These are phyloP conservation scores for Rhodotorula sp. DNA, from an alignment of 1,284 basidiomycete genomes.

Conservation along the genomic window DNA sequence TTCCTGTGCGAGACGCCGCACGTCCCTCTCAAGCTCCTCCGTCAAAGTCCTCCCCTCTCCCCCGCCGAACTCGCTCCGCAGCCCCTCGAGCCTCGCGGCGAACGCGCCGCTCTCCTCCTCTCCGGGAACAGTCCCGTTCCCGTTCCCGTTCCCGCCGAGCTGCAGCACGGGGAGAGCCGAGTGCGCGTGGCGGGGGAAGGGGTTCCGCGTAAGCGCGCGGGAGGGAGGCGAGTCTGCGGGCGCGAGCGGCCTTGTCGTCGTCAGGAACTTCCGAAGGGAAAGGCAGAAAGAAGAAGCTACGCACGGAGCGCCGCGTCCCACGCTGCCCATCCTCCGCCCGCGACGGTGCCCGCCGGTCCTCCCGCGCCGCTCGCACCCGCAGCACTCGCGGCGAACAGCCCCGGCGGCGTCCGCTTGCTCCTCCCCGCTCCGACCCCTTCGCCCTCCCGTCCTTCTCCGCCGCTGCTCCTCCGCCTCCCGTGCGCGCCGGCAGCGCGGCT, in stretches of 20 bases:
- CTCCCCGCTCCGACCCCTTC: not conserved
- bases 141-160: not conserved
- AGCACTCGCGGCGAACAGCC: too few species aligned
- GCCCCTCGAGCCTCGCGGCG: too few species aligned
- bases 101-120: too few species aligned
- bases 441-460: not conserved
- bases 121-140: not conserved
- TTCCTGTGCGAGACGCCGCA: too few species aligned
- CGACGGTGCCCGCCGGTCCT: not conserved
- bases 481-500: not conserved
- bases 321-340: too few species aligned
- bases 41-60: too few species aligned
- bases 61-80: too few species aligned
- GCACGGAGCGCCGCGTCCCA: not conserved
- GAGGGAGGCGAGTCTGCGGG: conserved; percentile 22
- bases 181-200: conserved; percentile 14
- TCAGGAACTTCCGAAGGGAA: not conserved
- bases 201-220: conserved; percentile 24
- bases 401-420: not conserved
- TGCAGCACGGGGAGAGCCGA: conserved; percentile 3
- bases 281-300: not conserved
- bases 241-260: not conserved
- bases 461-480: not conserved
- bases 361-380: too few species aligned
- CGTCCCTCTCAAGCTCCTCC: too few species aligned